These are phyloP conservation scores for Macrophomina pseudophaseolina DNA, from an alignment of 2,329 filamentous ascomycete genomes.

Conservation along the genomic window DNA sequence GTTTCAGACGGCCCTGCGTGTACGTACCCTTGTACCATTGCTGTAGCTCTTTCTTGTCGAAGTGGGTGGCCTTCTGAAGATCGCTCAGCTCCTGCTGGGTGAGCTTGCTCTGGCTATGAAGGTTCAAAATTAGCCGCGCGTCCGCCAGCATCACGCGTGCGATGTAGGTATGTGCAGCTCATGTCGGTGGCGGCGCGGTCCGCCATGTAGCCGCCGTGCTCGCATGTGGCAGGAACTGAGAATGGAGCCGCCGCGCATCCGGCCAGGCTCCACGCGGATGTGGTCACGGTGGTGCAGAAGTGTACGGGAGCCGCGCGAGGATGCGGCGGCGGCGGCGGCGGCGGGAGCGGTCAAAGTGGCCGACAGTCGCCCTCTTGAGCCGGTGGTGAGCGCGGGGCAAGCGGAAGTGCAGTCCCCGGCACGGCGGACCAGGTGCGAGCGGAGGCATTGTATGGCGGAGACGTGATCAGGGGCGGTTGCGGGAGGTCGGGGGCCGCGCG, in stretches of 20 bases:
- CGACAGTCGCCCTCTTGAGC: neutral
- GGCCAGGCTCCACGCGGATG: slow-evolving; percentile 40
- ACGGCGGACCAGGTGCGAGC: neutral
- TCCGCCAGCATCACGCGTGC: slow-evolving; percentile 35
- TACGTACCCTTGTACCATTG: slow-evolving; percentile 98
- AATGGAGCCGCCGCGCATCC: slow-evolving; percentile 33
- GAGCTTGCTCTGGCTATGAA: slow-evolving; percentile 90
- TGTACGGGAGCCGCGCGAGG: slow-evolving; percentile 25
- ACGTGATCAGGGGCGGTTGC: slow-evolving; percentile 14
- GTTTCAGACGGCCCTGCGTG: neutral
- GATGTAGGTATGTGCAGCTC: slow-evolving; percentile 32
- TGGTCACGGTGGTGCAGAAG: slow-evolving; percentile 35
- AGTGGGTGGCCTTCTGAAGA: slow-evolving; percentile 95
- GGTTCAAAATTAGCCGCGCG: slow-evolving; percentile 41
- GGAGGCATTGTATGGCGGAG: neutral
- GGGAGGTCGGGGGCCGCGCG: neutral
- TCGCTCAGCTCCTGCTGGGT: slow-evolving; percentile 94
- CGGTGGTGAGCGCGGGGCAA: neutral
- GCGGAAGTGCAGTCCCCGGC: neutral
- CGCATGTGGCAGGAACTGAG: slow-evolving; percentile 35
- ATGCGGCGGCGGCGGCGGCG: slow-evolving; percentile 20
- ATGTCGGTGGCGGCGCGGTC: slow-evolving; percentile 28
- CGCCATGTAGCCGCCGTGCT: slow-evolving; percentile 36
- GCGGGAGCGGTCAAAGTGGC: slow-evolving; percentile 11
- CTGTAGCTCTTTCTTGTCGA: slow-evolving; percentile 99